phyloP scores from a whole-genome alignment of 257 asterid genomes.

The Penstemon eatonii region DNA sequence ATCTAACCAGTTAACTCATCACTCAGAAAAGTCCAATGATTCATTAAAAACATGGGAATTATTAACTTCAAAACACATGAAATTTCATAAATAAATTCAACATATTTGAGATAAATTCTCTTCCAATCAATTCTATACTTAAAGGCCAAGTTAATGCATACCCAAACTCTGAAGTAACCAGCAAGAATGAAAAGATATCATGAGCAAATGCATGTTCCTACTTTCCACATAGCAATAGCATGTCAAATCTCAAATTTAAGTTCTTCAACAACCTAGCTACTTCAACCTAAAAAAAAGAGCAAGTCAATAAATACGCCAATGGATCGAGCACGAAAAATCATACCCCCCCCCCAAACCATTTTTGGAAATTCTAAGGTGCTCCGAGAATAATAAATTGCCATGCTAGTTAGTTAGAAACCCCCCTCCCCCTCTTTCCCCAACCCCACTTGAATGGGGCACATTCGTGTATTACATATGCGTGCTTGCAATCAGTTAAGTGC shows the following conservation, averaged over 20 bases:
- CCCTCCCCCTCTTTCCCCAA: no score
- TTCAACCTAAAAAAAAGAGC: constrained; percentile 11
- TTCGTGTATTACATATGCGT: no score
- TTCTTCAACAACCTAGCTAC: neutral
- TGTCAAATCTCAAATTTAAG: constrained; percentile 15
- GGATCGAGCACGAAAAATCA: no score
- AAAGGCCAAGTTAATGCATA: neutral
- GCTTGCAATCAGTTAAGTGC: no score
- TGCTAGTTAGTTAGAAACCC: no score
- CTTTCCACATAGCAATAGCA: neutral
- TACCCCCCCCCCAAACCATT: no score
- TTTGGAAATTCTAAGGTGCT: no score
- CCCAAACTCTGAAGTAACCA: neutral
- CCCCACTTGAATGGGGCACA: no score
- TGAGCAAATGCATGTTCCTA: constrained; percentile 6
- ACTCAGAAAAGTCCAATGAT: neutral
- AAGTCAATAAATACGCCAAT: neutral
- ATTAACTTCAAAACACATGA: neutral
- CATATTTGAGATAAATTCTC: neutral
- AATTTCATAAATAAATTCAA: neutral
- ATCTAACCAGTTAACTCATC: neutral
- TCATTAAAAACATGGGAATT: neutral
- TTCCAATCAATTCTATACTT: neutral
- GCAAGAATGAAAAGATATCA: neutral
- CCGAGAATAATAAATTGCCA: no score